Evolutionary conservation across 2,329 filamentous ascomycete genomes (phyloP).

Genomic region (Pochonia chlamydosporia): DNA sequence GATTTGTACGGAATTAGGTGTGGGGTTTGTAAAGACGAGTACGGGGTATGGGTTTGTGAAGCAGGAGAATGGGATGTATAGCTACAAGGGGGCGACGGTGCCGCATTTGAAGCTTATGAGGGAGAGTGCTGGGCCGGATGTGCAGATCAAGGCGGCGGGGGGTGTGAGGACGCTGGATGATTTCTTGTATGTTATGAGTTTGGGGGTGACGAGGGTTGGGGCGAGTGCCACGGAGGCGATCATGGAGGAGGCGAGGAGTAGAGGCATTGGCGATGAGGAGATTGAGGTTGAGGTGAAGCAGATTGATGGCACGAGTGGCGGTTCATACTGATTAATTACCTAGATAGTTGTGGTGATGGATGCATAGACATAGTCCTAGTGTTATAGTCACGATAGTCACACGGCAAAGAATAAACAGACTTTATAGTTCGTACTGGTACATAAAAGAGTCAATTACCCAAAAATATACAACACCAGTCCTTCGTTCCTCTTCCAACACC

Average conservation of each 20-base stretch:
- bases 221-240: conserved; percentile 50
- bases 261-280: conserved; percentile 34
- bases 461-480: not conserved
- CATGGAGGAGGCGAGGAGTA: conserved; percentile 44
- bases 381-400: too few species aligned
- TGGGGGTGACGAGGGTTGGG: conserved; percentile 51
- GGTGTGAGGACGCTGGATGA: conserved; percentile 53
- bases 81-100: conserved; percentile 47
- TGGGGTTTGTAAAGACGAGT: conserved; percentile 56
- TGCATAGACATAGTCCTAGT: too few species aligned
- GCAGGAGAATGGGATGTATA: conserved; percentile 42
- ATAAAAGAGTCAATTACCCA: not conserved
- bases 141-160: conserved; percentile 54
- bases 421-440: not conserved
- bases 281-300: conserved; percentile 12
- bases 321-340: not conserved
- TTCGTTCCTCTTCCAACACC: not conserved
- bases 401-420: too few species aligned
- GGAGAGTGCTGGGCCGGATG: conserved; percentile 30
- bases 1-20: conserved; percentile 44
- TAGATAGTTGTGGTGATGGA: too few species aligned
- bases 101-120: conserved; percentile 49
- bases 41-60: conserved; percentile 58
- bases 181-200: conserved; percentile 44
- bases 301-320: not conserved